Conservation (phyloP, 2,329 filamentous ascomycete genomes). For the Diaporthe humulicola region DNA sequence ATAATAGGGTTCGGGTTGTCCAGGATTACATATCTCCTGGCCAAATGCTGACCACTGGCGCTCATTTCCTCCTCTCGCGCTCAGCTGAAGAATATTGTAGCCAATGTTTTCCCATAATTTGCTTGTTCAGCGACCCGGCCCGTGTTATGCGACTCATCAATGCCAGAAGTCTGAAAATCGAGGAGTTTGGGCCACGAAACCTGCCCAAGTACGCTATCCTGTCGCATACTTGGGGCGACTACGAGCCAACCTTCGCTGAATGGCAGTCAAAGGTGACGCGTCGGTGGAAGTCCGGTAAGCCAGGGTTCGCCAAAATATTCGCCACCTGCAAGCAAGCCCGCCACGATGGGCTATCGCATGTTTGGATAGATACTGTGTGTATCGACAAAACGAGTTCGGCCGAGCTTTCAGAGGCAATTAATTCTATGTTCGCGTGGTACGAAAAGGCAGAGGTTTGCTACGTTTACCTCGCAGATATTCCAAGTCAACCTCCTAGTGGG, state of each 20-base stretch:
- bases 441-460: slow-evolving; percentile 48
- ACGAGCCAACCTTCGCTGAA: slow-evolving; percentile 52
- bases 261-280: slow-evolving; percentile 44
- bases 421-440: slow-evolving; percentile 52
- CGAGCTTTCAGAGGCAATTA: slow-evolving; percentile 53
- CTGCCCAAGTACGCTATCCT: slow-evolving; percentile 54
- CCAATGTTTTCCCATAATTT: background rate
- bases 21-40: too few relatives aligned
- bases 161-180: slow-evolving; percentile 49
- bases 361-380: slow-evolving; percentile 55
- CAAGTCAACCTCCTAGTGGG: background rate
- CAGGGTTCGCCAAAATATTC: slow-evolving; percentile 51
- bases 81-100: background rate
- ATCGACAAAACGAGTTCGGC: slow-evolving; percentile 53
- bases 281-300: slow-evolving; percentile 44
- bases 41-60: background rate
- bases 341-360: slow-evolving; percentile 44
- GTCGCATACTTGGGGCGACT: slow-evolving; percentile 52
- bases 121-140: background rate
- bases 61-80: background rate
- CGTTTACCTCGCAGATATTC: slow-evolving; percentile 50
- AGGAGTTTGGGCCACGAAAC: slow-evolving; percentile 47
- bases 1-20: too few relatives aligned
- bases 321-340: slow-evolving; percentile 48
- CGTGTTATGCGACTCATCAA: slow-evolving; percentile 53